A percentile compares a stretch with the other conserved stretches of the same genome.
These are phyloP conservation scores for Boletus insuetus DNA, from an alignment of 768 basidiomycete genomes.

Conservation along the genomic window DNA sequence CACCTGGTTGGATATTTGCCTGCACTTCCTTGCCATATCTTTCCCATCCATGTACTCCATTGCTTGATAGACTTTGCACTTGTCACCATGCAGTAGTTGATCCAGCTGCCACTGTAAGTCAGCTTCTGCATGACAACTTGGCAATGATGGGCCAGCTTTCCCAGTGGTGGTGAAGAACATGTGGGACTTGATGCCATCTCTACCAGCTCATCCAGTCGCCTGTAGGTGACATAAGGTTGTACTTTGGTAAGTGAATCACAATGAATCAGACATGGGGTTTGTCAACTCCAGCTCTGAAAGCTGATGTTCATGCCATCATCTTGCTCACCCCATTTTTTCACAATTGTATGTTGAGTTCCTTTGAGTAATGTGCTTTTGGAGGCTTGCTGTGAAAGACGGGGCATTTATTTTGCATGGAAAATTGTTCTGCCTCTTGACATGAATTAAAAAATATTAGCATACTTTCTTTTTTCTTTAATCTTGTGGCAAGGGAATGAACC, in stretches of 20 bases:
- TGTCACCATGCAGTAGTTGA: not conserved
- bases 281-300: not conserved
- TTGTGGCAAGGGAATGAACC: not conserved
- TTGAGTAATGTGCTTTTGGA: too few relatives aligned
- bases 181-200: not conserved
- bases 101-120: not conserved
- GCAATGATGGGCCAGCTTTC: not conserved
- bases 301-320: not conserved
- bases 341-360: too few relatives aligned
- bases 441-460: not conserved
- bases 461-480: not conserved
- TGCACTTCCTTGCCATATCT: not conserved
- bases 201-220: not conserved
- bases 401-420: not conserved
- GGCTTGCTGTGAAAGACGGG: not conserved
- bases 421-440: not conserved
- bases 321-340: not conserved
- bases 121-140: not conserved
- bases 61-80: not conserved
- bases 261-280: not conserved
- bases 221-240: not conserved
- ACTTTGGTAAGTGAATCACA: not conserved
- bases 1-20: too few relatives aligned
- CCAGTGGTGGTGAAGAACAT: not conserved
- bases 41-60: not conserved